Evolutionary conservation across 164 flowering plant genomes (phyloP).

Genomic region (Amborella trichopoda): DNA sequence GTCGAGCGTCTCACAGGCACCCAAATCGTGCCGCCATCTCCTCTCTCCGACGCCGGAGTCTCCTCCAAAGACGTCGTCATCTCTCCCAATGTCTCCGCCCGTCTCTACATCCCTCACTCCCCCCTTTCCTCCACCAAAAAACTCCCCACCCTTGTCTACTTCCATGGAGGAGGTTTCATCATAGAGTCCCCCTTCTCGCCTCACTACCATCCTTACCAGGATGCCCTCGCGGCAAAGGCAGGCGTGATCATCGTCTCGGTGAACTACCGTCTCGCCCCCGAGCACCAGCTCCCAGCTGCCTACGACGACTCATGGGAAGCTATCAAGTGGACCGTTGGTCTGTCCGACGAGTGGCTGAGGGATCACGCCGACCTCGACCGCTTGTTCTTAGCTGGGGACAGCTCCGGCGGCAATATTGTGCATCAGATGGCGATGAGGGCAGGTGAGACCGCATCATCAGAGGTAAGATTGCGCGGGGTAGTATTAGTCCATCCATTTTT

Average conservation of each 20-base stretch:
- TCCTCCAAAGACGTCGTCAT: slow-evolving; percentile 6
- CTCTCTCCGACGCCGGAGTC: slow-evolving; percentile 1
- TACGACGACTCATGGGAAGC: not conserved
- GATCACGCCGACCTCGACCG: slow-evolving; percentile 26
- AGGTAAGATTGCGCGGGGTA: too few species aligned
- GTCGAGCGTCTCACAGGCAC: slow-evolving; percentile 1
- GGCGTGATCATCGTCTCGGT: not conserved
- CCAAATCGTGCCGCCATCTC: slow-evolving; percentile 1
- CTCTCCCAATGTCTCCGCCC: not conserved
- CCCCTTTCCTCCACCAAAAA: not conserved
- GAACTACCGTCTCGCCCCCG: not conserved
- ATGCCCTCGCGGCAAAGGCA: not conserved
- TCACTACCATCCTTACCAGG: slow-evolving; percentile 1
- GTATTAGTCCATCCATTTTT: too few species aligned
- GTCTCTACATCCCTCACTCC: slow-evolving; percentile 3
- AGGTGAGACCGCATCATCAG: too few species aligned
- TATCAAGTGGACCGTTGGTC: not conserved
- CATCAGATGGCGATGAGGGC: slow-evolving; percentile 21
- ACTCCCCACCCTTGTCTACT: slow-evolving; percentile 5
- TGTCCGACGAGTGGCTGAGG: slow-evolving; percentile 28
- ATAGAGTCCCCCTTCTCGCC: slow-evolving; percentile 1
- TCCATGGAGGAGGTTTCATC: slow-evolving; percentile 6
- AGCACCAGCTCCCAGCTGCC: not conserved
- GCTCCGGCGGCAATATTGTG: slow-evolving; percentile 44
- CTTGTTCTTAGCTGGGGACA: slow-evolving; percentile 47